Base-by-base conservation (phyloP, 179 eudicot species). In the Patellifolia procumbens region DNA sequence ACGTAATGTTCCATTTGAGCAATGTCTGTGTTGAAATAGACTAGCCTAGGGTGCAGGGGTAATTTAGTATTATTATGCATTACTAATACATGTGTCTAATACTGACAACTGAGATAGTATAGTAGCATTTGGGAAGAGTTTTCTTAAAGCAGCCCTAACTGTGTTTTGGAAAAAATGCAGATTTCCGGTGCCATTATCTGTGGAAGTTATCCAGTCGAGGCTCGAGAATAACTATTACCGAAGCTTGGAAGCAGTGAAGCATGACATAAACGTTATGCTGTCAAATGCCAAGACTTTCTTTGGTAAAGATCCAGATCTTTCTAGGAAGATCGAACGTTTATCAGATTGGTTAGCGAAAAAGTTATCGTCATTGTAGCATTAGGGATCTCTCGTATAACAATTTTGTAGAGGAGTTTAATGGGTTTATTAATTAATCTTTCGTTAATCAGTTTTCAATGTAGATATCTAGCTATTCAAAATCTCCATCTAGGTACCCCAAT, bases 181-280 rank as follows among this genome's bases (percentile, higher is more conserved):
- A 88, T 94, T 90, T 86, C 94, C 96, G 1, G 97, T 89, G 34
- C 96, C 98, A 22, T 70, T 94, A 76, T 87, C 96, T 19, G 81
- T 94, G 62, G 97, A 94, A 69, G 85, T 89, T 45, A 92, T 94
- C 86, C 89, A 82, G 69, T 73, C 84, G 2, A 90, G 98, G 79
- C 83, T 94, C 71, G 94, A 90, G 82, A 94, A 86, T 77, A 92
- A 85, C 67, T 94, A 94, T 75, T 94, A 94, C 77, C 84, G 98
- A 69, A 87, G 90, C 68, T 63, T 89, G 62, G 97, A 91, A 73
- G 94, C 97, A 11, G 32, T 92, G 84, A 86, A 83, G 87, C 97
- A 94, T 75, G 98, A 94, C 73, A 70, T 85, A 37, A 77, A 77
- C 6, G 89, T 88, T 55, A 76, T 91, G 94, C 74, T 90, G 66